Evolutionary conservation across 148 eudicot genomes (phyloP).

Genomic region (Persicaria tinctoria): DNA sequence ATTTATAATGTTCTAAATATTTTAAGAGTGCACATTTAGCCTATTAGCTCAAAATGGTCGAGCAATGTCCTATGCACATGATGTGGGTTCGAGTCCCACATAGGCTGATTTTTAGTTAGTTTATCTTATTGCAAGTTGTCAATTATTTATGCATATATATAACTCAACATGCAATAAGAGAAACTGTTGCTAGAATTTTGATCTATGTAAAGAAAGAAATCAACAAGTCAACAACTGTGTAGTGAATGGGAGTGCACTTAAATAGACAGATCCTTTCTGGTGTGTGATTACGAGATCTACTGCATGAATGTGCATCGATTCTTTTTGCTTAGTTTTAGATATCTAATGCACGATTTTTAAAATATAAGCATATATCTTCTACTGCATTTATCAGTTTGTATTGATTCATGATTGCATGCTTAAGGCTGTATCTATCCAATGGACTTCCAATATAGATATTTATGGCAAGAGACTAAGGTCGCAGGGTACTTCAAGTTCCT

Average conservation of each 20-base stretch:
- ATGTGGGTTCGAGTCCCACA: no score
- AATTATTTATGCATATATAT: no score
- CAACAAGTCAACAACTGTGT: neutral
- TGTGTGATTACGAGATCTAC: neutral
- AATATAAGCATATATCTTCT: neutral
- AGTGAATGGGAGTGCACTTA: neutral
- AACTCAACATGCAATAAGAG: no score
- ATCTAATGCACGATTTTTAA: neutral
- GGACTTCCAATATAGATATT: neutral
- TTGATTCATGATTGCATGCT: no score
- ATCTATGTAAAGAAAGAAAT: neutral
- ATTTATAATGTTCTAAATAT: no score
- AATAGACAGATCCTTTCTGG: neutral
- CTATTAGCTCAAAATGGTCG: no score
- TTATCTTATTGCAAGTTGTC: no score
- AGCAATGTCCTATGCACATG: no score
- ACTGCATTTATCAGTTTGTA: conserved; percentile 5
- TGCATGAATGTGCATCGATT: neutral
- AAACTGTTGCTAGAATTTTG: neutral
- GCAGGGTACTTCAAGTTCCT: neutral
- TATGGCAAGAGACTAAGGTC: neutral
- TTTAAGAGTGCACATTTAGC: no score
- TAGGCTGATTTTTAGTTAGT: no score
- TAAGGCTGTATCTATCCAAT: neutral
- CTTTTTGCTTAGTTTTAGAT: neutral